Evolutionary conservation across 176 grass and related monocot species (phyloP).

Genomic region (Ampelocalamus luodianensis): DNA sequence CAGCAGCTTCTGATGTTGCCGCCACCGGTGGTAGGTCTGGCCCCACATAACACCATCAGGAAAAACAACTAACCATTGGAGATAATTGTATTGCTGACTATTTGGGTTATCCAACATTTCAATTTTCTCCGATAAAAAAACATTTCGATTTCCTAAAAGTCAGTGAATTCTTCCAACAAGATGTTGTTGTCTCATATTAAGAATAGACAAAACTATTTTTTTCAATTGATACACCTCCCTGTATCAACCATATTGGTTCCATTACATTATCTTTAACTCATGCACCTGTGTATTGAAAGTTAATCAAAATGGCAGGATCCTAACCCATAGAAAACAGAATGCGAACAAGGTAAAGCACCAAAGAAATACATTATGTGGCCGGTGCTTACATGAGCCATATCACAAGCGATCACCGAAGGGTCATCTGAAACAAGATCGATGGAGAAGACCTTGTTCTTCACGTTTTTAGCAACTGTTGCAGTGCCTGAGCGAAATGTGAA

Average conservation of each 20-base stretch:
- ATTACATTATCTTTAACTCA: conserved; percentile 8
- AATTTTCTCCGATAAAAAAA: background rate
- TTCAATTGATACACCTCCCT: background rate
- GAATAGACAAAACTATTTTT: background rate
- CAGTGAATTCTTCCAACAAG: background rate
- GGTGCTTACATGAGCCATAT: conserved; percentile 95
- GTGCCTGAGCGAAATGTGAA: conserved; percentile 55
- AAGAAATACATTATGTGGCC: conserved; percentile 4
- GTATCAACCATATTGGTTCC: conserved; percentile 17
- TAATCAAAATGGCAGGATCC: background rate
- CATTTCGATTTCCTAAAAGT: too few relatives aligned
- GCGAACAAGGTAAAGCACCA: conserved; percentile 5
- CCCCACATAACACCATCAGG: conserved; percentile 1
- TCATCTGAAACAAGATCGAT: conserved; percentile 94
- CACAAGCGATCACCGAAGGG: conserved; percentile 88
- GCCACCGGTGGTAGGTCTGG: too few relatives aligned
- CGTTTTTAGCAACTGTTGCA: conserved; percentile 81
- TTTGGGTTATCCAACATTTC: background rate
- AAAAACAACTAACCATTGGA: conserved; percentile 6
- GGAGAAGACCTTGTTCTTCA: conserved; percentile 96
- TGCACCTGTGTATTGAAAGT: background rate
- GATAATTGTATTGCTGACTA: conserved; percentile 11
- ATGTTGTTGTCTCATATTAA: conserved; percentile 15
- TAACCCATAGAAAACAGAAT: background rate
- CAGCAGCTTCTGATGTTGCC: too few relatives aligned